Evolutionary conservation across 257 asterid genomes (phyloP).

Genomic region (Solanum piurae): DNA sequence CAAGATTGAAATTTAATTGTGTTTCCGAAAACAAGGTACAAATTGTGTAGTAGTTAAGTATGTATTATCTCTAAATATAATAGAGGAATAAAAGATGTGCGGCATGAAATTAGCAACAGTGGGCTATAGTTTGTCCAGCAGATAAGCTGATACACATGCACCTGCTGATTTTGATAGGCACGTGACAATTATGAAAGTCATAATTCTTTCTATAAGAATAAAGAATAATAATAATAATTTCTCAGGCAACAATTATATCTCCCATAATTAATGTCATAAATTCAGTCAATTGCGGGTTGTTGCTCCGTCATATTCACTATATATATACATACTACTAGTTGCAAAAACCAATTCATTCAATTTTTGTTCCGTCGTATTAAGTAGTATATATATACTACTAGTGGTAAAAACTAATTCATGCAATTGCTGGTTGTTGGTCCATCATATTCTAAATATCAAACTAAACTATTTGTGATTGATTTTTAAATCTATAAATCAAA

Average conservation of each 20-base stretch:
- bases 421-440: background rate
- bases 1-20: too few relatives aligned
- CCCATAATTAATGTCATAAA: background rate
- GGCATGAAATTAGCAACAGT: background rate
- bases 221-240: background rate
- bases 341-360: background rate
- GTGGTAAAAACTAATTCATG: background rate
- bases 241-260: background rate
- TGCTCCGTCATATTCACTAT: background rate
- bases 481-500: too few relatives aligned
- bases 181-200: background rate
- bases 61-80: too few relatives aligned
- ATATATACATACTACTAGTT: background rate
- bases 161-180: constrained; percentile 13
- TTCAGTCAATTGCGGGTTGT: background rate
- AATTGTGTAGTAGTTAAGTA: background rate
- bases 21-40: background rate
- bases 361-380: background rate
- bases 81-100: background rate
- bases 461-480: too few relatives aligned
- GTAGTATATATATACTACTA: too few relatives aligned
- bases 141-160: background rate
- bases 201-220: background rate
- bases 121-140: background rate
- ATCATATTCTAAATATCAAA: background rate